Percentiles rank a stretch among this genome's conserved stretches.
These are phyloP conservation scores for Talaromyces rugulosus DNA, from an alignment of 2,329 filamentous ascomycete genomes.

Conservation along the genomic window DNA sequence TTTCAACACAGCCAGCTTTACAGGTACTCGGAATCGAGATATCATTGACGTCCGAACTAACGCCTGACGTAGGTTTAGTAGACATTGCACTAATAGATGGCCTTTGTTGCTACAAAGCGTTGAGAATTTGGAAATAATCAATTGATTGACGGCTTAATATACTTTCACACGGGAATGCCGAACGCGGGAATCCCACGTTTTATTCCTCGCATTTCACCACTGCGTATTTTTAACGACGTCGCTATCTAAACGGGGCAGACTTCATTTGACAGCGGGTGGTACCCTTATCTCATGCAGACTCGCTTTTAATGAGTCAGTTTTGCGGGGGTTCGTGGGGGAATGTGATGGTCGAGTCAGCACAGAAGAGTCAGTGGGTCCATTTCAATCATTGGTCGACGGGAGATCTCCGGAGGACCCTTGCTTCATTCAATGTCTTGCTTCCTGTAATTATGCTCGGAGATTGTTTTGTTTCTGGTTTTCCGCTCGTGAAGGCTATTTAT, in stretches of 20 bases:
- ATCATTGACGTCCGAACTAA: neutral
- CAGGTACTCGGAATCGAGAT: neutral
- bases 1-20: neutral
- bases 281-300: neutral
- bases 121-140: neutral
- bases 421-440: neutral
- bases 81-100: neutral
- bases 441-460: neutral
- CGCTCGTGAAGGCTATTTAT: neutral
- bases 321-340: neutral
- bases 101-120: neutral
- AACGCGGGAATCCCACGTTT: neutral
- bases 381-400: neutral
- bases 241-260: neutral
- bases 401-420: neutral
- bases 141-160: neutral
- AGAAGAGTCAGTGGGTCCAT: neutral
- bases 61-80: neutral
- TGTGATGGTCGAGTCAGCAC: neutral
- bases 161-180: neutral
- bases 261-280: neutral
- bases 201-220: neutral
- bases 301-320: neutral
- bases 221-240: neutral
- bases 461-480: neutral